Conservation (phyloP, 768 basidiomycete species). For the Butyriboletus loyo region DNA sequence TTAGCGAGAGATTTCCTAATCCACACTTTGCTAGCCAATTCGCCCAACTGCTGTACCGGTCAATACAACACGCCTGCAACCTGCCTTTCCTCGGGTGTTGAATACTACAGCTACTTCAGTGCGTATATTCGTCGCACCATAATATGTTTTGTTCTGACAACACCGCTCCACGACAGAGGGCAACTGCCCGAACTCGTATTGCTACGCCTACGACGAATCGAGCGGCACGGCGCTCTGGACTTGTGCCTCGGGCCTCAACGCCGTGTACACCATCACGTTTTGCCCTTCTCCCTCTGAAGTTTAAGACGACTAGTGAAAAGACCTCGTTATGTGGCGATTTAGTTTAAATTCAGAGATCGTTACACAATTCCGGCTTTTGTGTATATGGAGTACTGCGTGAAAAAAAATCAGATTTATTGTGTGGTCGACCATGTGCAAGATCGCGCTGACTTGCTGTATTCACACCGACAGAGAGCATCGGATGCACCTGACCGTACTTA, state of each 20-base stretch:
- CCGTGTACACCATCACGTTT: slow-evolving; percentile 47
- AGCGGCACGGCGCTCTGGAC: slow-evolving; percentile 45
- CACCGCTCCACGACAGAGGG: slow-evolving; percentile 27
- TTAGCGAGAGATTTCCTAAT: not conserved
- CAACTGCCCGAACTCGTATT: slow-evolving; percentile 47
- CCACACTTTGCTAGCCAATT: slow-evolving; percentile 40
- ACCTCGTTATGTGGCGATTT: not conserved
- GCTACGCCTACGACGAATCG: slow-evolving; percentile 50
- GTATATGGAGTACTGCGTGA: not conserved
- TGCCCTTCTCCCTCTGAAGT: slow-evolving; percentile 33
- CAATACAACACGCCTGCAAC: slow-evolving; percentile 47
- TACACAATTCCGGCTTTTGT: not conserved
- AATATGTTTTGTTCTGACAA: not conserved
- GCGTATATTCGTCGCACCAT: not conserved
- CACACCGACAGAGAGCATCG: not conserved
- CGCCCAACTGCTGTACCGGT: slow-evolving; percentile 65
- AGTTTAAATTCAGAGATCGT: not conserved
- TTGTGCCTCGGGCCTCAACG: slow-evolving; percentile 33
- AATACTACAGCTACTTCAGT: slow-evolving; percentile 48
- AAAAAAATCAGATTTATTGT: not conserved
- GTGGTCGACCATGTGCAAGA: not conserved
- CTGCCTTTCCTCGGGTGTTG: slow-evolving; percentile 49
- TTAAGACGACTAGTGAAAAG: not conserved
- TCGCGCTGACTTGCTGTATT: not conserved
- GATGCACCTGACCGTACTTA: not conserved